Base-by-base conservation (phyloP, 2,329 filamentous ascomycete species). In the Podosphaera xanthii region DNA sequence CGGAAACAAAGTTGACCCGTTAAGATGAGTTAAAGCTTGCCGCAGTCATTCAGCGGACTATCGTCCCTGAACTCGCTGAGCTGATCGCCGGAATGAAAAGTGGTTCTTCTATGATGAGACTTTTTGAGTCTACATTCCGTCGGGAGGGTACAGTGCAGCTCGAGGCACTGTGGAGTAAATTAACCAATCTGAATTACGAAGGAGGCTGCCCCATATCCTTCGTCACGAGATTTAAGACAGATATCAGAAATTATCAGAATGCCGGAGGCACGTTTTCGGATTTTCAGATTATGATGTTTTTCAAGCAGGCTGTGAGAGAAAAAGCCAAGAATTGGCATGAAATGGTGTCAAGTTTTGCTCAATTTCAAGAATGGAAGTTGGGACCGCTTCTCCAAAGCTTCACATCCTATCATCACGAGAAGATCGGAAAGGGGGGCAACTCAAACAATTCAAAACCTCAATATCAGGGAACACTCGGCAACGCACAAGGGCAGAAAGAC, bases 81-180 rank as follows among this genome's bases (percentile, higher is more conserved):
- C 9, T 57, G 54, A 57, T 57, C 38, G 38, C 38, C 8, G 54
- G 54, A n/a, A 57, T 57, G 35, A 57, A 44, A 57, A 57, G 54
- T 57, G 36, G 36, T n/a, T 44, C 38, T n/a, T 44, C 38, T 31
- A 57, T 57, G 36, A 44, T 57, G 8, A 9, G 54, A 44, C 10
- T 57, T 44, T 57, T 57, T 36, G 38, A 57, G 22, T 38, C 33
- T 44, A 57, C 36, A 36, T 57, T 57, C 35, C 36, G 36, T n/a
- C 10, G 54, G 22, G 38, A 9, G 9, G 54, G 54, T n/a, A n/a
- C 36, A 44, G 4, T 57, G 8, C 54, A 57, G 38, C 5, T 57
- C 14, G 54, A 57, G 22, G 54, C 54, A n/a, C 38, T 57, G 54
- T 57, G 54, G 54, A 36, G 4, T 31, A 57, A 57, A 44, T 8